phyloP scores from a whole-genome alignment of 2,329 filamentous ascomycete genomes.

The Scolecobasidium constrictum region DNA sequence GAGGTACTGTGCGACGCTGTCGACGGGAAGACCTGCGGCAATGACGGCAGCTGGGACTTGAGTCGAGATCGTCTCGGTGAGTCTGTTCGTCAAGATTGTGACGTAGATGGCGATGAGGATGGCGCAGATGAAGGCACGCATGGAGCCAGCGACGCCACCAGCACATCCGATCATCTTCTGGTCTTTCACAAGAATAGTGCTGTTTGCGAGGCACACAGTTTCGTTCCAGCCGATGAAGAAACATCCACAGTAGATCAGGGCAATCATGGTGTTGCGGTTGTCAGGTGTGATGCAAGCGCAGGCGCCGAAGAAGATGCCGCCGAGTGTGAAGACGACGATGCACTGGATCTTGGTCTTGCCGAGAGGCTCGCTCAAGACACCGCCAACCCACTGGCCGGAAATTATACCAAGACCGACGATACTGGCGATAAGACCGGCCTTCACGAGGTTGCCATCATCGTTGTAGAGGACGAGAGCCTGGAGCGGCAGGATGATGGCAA shows the following conservation, averaged over 20 bases:
- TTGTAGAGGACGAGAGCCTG: conserved; percentile 16
- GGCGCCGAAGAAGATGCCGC: conserved; percentile 15
- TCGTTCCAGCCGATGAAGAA: conserved; percentile 22
- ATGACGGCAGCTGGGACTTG: conserved; percentile 26
- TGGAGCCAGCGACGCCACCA: conserved; percentile 29
- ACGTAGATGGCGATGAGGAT: conserved; percentile 27
- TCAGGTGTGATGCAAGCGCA: conserved; percentile 14
- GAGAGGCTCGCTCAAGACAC: conserved; percentile 14
- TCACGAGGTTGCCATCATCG: conserved; percentile 13
- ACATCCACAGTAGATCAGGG: conserved; percentile 16
- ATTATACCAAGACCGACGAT: conserved; percentile 17
- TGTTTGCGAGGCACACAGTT: conserved; percentile 15
- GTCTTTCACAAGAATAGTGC: conserved; percentile 26
- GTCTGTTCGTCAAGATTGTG: conserved; percentile 27
- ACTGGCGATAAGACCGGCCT: conserved; percentile 13
- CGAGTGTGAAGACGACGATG: conserved; percentile 16
- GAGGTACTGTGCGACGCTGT: conserved; percentile 24
- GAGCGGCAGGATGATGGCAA: conserved; percentile 23
- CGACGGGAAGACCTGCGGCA: conserved; percentile 24
- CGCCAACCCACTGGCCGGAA: conserved; percentile 17
- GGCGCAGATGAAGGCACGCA: conserved; percentile 30
- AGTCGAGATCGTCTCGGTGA: conserved; percentile 22
- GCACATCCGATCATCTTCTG: conserved; percentile 30
- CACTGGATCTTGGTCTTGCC: conserved; percentile 16
- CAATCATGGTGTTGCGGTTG: conserved; percentile 13